Percentiles rank a stretch among this genome's conserved stretches.
phyloP scores from a whole-genome alignment of 2,329 filamentous ascomycete genomes.

The Fusarium xyrophilum region DNA sequence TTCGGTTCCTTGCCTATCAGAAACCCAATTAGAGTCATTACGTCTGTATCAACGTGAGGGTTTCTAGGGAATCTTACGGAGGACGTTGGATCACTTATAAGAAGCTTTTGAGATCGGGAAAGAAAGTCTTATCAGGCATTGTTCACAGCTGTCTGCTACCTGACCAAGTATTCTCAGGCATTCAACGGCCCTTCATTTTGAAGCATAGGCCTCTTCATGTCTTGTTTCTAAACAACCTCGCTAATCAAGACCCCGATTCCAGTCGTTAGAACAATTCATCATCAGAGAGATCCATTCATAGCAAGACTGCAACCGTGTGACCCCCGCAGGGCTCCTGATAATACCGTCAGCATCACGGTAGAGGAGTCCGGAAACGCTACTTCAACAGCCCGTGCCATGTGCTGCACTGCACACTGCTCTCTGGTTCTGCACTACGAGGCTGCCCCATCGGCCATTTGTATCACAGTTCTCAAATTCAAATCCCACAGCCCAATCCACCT shows the following conservation, averaged over 20 bases:
- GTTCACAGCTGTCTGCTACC: background rate
- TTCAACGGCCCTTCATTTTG: constrained; percentile 21
- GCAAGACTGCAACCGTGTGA: constrained; percentile 17
- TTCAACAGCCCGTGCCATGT: background rate
- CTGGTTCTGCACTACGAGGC: background rate
- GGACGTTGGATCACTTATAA: background rate
- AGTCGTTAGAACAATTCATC: background rate
- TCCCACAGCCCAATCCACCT: constrained; percentile 19
- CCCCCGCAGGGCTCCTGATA: constrained; percentile 15
- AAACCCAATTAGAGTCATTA: constrained; percentile 21
- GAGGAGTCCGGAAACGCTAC: background rate
- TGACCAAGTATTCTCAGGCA: background rate
- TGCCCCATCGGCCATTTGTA: constrained; percentile 9
- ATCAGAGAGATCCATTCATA: background rate
- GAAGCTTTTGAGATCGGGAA: background rate
- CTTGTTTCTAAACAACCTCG: constrained; percentile 22
- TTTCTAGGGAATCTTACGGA: background rate
- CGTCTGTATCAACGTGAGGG: background rate
- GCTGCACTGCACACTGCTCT: background rate
- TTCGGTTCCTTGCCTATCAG: constrained; percentile 24
- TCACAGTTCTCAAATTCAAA: constrained; percentile 19
- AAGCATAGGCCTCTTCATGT: constrained; percentile 10
- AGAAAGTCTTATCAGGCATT: background rate
- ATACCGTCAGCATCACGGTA: constrained; percentile 18
- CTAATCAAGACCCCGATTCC: constrained; percentile 17